Evolutionary conservation across 2,329 filamentous ascomycete genomes (phyloP), one percentile per base, ranked within the genome.

Genomic region (Ascochyta koolunga): DNA sequence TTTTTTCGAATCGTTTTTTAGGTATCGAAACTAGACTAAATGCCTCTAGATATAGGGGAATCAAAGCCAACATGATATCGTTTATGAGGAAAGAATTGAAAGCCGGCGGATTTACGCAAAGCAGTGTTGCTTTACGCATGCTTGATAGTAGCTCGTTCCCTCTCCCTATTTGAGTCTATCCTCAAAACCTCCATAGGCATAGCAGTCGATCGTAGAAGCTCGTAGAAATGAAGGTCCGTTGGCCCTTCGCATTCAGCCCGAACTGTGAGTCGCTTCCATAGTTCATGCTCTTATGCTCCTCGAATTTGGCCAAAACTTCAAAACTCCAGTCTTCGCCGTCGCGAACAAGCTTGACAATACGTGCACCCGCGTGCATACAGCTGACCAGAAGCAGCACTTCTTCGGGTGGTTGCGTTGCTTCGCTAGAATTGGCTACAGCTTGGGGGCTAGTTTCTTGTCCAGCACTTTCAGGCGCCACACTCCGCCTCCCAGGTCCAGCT

Each of bases 281-380:
- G 67, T 96, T 96, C 91, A 97, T 96, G 72, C 91, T 96, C 76
- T 89, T 81, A 71, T 97, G 92, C 70, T 93, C 89, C 63, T 91
- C 89, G 67, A 96, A 96, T 46, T 82, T 83, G 0, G 83, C 87
- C 40, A 93, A 62, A 1, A 93, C 79, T 37, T 82, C 78, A 52
- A 95, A 87, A 1, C 67, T 68, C 83, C 88, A 91, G 1, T 58
- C 53, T n/a, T 60, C 60, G 15, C 35, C 68, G 25, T 29, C 66
- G 65, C 32, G 55, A 6, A 56, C 68, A 3, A 87, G 66, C 54
- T 75, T 74, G 2, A 88, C 70, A n/a, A 98, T 76, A 48, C 88
- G 84, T 9, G 86, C 82, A 0, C 95, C 95, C 2, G 89, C 91
- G 77, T 97, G 89, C 93, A 98, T 98, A 69, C 95, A 97, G 39